Conservation (phyloP, 495 filamentous ascomycete species). For the Aspergillus leporis region DNA sequence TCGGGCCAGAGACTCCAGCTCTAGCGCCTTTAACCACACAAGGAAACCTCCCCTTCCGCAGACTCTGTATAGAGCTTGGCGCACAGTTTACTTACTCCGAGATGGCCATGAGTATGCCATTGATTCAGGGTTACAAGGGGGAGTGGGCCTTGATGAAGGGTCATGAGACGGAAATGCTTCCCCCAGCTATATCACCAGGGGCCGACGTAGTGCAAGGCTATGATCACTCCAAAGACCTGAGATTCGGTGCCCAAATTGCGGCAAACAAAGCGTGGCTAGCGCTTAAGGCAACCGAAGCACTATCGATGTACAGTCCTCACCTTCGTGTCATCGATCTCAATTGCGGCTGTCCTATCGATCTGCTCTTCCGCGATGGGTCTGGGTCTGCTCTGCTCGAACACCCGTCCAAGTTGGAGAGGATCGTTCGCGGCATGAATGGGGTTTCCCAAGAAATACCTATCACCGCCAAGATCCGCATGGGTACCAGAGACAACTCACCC, state of each 20-base stretch:
- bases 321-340: slow-evolving; percentile 91
- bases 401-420: slow-evolving; percentile 82
- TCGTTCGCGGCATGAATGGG: slow-evolving; percentile 90
- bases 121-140: slow-evolving; percentile 85
- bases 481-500: slow-evolving; percentile 74
- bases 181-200: slow-evolving; percentile 55
- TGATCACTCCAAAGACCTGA: slow-evolving; percentile 77
- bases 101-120: slow-evolving; percentile 90
- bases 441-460: slow-evolving; percentile 87
- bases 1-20: slow-evolving; percentile 87
- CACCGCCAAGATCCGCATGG: slow-evolving; percentile 92
- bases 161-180: slow-evolving; percentile 73
- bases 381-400: slow-evolving; percentile 93
- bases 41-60: slow-evolving; percentile 94
- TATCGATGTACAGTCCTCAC: slow-evolving; percentile 73
- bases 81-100: slow-evolving; percentile 96
- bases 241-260: slow-evolving; percentile 89
- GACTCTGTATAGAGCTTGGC: slow-evolving; percentile 86
- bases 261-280: slow-evolving; percentile 87
- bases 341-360: slow-evolving; percentile 94
- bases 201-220: slow-evolving; percentile 64
- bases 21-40: slow-evolving; percentile 90
- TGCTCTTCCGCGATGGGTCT: slow-evolving; percentile 81
- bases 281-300: slow-evolving; percentile 78
- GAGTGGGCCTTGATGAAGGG: slow-evolving; percentile 96